A percentile compares a stretch with the other conserved stretches of the same genome.
These are phyloP conservation scores for Nakazawaea pomicola DNA, from an alignment of 805 yeast species.

Conservation along the genomic window DNA sequence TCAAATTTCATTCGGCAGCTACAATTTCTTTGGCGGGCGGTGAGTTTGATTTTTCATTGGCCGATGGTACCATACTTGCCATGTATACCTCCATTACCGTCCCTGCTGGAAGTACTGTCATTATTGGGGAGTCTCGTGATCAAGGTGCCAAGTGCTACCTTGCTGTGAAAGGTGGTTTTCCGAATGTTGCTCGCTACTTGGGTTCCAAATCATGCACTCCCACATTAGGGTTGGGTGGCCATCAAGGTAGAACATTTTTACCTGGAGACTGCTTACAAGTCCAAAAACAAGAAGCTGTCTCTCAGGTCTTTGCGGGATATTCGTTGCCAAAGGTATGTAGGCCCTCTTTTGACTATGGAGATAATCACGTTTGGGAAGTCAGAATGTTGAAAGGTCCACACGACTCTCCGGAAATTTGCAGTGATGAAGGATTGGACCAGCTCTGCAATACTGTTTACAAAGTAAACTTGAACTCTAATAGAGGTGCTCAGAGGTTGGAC, in stretches of 20 bases:
- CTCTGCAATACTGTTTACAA: slow-evolving; percentile 19
- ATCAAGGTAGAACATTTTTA: slow-evolving; percentile 24
- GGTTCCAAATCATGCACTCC: slow-evolving; percentile 27
- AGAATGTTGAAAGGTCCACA: slow-evolving; percentile 25
- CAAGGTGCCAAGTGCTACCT: slow-evolving; percentile 20
- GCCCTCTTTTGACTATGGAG: slow-evolving; percentile 16
- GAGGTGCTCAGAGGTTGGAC: slow-evolving; percentile 26
- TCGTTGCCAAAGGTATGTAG: slow-evolving; percentile 16
- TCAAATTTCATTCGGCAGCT: slow-evolving; percentile 22
- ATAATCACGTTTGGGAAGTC: slow-evolving; percentile 17
- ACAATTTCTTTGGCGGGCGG: slow-evolving; percentile 22
- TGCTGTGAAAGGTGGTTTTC: slow-evolving; percentile 26
- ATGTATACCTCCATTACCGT: slow-evolving; percentile 20
- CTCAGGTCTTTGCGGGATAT: slow-evolving; percentile 14
- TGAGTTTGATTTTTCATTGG: slow-evolving; percentile 15
- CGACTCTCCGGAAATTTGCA: slow-evolving; percentile 23
- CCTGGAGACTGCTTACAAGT: slow-evolving; percentile 25
- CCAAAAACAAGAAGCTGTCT: background rate
- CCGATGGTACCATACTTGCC: slow-evolving; percentile 16
- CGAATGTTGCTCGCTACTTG: slow-evolving; percentile 24
- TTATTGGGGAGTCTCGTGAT: slow-evolving; percentile 19
- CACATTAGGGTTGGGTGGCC: slow-evolving; percentile 24
- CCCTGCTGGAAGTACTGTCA: slow-evolving; percentile 19
- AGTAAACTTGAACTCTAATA: slow-evolving; percentile 25
- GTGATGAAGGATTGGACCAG: slow-evolving; percentile 20